Conservation (phyloP, 805 yeast species). For the Saccharomyces jurei region DNA sequence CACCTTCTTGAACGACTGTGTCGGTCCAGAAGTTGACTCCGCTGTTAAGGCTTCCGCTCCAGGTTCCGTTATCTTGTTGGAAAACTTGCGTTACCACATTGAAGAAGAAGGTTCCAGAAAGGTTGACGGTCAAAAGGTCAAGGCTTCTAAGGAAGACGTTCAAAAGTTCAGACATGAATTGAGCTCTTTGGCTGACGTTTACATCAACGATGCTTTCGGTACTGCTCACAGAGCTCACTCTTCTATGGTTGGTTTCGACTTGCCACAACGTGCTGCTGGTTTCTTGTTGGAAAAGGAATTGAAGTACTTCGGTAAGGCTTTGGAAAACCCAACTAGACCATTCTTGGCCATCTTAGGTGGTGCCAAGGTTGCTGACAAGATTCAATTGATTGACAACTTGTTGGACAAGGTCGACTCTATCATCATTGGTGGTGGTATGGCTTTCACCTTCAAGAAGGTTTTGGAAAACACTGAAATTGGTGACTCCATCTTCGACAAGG, state of each 20-base stretch:
- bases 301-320: slow-evolving; percentile 94
- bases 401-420: slow-evolving; percentile 91
- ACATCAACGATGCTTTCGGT: slow-evolving; percentile 97
- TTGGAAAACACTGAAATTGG: slow-evolving; percentile 81
- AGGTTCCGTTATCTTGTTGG: slow-evolving; percentile 84
- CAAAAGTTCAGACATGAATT: slow-evolving; percentile 81
- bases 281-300: slow-evolving; percentile 97
- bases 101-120: slow-evolving; percentile 94
- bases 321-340: slow-evolving; percentile 96
- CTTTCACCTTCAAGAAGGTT: slow-evolving; percentile 97
- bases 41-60: slow-evolving; percentile 64
- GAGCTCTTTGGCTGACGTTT: slow-evolving; percentile 91
- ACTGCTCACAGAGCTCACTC: slow-evolving; percentile 99
- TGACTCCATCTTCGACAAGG: slow-evolving; percentile 83
- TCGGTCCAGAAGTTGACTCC: slow-evolving; percentile 81
- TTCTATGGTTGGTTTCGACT: slow-evolving; percentile 95
- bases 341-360: slow-evolving; percentile 98
- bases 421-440: slow-evolving; percentile 99
- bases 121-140: slow-evolving; percentile 87
- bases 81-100: slow-evolving; percentile 96
- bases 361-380: slow-evolving; percentile 98
- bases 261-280: slow-evolving; percentile 96
- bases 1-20: slow-evolving; percentile 80
- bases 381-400: slow-evolving; percentile 93
- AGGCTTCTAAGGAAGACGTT: slow-evolving; percentile 83